Conservation (phyloP, 2,329 filamentous ascomycete species). For the Fragosphaeria purpurea region DNA sequence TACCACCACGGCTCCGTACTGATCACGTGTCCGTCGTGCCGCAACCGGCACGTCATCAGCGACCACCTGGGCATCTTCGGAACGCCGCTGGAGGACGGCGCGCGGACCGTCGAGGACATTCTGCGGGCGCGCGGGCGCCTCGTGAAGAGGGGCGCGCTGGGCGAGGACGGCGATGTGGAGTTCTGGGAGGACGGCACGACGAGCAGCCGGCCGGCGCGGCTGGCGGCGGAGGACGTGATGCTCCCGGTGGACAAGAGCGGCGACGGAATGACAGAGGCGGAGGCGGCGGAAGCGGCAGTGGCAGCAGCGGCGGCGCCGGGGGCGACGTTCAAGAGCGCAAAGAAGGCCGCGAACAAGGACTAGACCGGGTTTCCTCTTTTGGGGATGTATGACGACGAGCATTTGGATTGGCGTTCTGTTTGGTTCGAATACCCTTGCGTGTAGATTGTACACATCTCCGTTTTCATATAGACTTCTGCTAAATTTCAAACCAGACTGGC, state of each 20-base stretch:
- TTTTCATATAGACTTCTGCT: too few species aligned
- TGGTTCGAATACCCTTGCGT: too few species aligned
- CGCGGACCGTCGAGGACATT: conserved; percentile 66
- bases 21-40: conserved; percentile 78
- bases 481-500: too few species aligned
- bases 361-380: too few species aligned
- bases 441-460: too few species aligned
- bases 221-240: conserved; percentile 13
- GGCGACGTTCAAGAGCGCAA: conserved; percentile 15
- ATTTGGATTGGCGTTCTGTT: too few species aligned
- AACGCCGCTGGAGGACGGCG: conserved; percentile 30
- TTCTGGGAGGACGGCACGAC: conserved; percentile 70
- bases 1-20: conserved; percentile 87
- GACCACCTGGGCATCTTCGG: conserved; percentile 79
- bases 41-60: conserved; percentile 80
- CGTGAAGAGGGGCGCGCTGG: conserved; percentile 60
- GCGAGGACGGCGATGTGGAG: conserved; percentile 77
- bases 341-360: not conserved
- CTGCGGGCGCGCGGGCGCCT: conserved; percentile 65
- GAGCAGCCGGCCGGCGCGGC: conserved; percentile 18
- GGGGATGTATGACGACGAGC: not conserved
- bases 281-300: not conserved
- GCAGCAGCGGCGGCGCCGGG: conserved; percentile 16
- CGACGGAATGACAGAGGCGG: conserved; percentile 1
- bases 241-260: conserved; percentile 3